These are phyloP conservation scores for Lasiodiplodia sp. DNA, from an alignment of 2,329 filamentous ascomycete species.

Conservation along the genomic window DNA sequence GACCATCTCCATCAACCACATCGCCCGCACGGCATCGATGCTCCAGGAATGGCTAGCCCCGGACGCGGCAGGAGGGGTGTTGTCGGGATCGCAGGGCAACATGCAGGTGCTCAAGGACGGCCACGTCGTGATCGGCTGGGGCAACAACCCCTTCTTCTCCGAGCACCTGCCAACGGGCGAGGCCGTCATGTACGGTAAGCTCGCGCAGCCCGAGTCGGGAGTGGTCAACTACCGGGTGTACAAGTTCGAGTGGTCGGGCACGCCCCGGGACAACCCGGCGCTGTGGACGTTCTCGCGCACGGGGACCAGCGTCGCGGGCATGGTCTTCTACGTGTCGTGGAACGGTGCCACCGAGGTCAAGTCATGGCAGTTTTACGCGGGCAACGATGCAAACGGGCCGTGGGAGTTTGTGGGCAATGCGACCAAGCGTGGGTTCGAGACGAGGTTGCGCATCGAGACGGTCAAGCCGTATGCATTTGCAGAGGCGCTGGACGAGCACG, in stretches of 20 bases:
- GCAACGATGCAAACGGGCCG: conserved; percentile 44
- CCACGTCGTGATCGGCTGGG: conserved; percentile 65
- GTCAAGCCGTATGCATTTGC: conserved; percentile 31
- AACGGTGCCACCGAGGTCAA: conserved; percentile 58
- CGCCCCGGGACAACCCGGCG: conserved; percentile 29
- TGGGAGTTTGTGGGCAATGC: conserved; percentile 49
- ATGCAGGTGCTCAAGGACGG: conserved; percentile 63
- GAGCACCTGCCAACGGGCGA: conserved; percentile 57
- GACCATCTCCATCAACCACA: conserved; percentile 55
- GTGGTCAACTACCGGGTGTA: conserved; percentile 64
- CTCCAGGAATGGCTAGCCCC: conserved; percentile 59
- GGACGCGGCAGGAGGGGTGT: conserved; percentile 51
- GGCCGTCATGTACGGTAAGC: conserved; percentile 61
- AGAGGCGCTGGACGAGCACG: conserved; percentile 31
- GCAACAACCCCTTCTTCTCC: conserved; percentile 53
- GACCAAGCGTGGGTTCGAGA: conserved; percentile 55
- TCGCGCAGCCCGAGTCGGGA: conserved; percentile 42
- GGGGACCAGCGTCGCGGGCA: conserved; percentile 38
- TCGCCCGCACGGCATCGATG: conserved; percentile 52
- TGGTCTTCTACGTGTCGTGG: conserved; percentile 61
- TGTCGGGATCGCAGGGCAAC: conserved; percentile 60
- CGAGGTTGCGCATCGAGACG: conserved; percentile 33
- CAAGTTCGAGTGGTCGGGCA: conserved; percentile 61
- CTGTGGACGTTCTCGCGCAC: conserved; percentile 32
- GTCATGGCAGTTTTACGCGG: conserved; percentile 59